Conservation (phyloP, 805 yeast genomes). For the Cyberlindnera mycetangii region DNA sequence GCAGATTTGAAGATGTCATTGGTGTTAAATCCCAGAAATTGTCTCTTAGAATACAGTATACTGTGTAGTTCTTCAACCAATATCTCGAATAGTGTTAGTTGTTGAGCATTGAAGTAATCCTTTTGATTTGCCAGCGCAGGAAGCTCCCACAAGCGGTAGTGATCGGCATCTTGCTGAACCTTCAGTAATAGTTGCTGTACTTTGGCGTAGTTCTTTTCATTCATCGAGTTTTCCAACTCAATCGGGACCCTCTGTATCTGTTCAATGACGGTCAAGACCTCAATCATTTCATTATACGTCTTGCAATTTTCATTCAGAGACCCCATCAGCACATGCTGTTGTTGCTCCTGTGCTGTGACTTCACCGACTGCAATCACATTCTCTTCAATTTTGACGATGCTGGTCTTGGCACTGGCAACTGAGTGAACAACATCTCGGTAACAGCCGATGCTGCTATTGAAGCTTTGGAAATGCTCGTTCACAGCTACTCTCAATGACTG, state of each 20-base stretch:
- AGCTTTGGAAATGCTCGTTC: slow-evolving; percentile 76
- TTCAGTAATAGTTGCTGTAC: slow-evolving; percentile 55
- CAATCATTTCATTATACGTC: slow-evolving; percentile 65
- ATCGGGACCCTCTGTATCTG: slow-evolving; percentile 57
- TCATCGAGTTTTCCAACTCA: slow-evolving; percentile 60
- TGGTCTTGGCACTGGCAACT: slow-evolving; percentile 62
- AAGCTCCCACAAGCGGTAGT: slow-evolving; percentile 54
- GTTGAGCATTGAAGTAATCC: slow-evolving; percentile 52
- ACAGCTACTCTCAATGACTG: slow-evolving; percentile 65
- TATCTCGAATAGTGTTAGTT: slow-evolving; percentile 61
- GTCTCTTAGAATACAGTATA: slow-evolving; percentile 58
- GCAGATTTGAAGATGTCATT: slow-evolving; percentile 15
- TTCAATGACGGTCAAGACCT: slow-evolving; percentile 65
- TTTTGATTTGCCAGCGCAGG: slow-evolving; percentile 50
- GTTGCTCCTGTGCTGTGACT: not conserved
- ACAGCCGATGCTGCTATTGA: slow-evolving; percentile 82
- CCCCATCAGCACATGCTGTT: not conserved
- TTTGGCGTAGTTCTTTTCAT: slow-evolving; percentile 64
- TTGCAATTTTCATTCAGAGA: slow-evolving; percentile 59
- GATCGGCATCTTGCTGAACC: slow-evolving; percentile 45
- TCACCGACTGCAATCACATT: slow-evolving; percentile 4
- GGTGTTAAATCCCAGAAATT: slow-evolving; percentile 22
- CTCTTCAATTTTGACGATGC: slow-evolving; percentile 45
- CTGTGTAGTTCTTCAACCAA: slow-evolving; percentile 74
- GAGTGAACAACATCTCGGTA: slow-evolving; percentile 68